phyloP scores from a whole-genome alignment of 305 asterid genomes.

The Caryopteris hybrid region DNA sequence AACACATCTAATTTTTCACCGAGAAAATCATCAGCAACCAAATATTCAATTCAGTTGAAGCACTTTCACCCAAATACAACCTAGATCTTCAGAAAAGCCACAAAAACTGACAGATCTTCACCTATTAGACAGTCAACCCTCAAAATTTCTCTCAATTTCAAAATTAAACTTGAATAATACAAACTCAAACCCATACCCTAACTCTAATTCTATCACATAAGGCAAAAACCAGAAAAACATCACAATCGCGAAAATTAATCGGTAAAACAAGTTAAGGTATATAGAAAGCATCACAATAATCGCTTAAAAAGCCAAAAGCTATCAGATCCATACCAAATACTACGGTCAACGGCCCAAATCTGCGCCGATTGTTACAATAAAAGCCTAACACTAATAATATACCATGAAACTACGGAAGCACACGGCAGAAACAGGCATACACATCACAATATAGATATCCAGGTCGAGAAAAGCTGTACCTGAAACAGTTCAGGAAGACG shows the following conservation, averaged over 20 bases:
- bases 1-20: not conserved
- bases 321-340: slow-evolving; percentile 20
- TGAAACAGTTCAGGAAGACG: slow-evolving; percentile 26
- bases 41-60: not conserved
- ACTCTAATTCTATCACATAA: not conserved
- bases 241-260: slow-evolving; percentile 1
- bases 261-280: not conserved
- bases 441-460: not conserved
- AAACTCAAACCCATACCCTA: not conserved
- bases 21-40: not conserved
- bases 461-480: slow-evolving; percentile 32
- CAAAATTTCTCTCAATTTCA: slow-evolving; percentile 5
- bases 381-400: not conserved
- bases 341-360: slow-evolving; percentile 28
- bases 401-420: not conserved
- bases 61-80: not conserved
- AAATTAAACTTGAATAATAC: not conserved
- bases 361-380: not conserved
- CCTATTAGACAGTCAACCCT: slow-evolving; percentile 19
- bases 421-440: not conserved
- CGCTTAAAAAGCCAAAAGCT: not conserved
- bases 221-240: not conserved
- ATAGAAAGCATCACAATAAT: not conserved
- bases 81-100: not conserved
- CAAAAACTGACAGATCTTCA: slow-evolving; percentile 18